phyloP scores from a whole-genome alignment of 306 rosid genomes.

The Trichosanthes truncata region DNA sequence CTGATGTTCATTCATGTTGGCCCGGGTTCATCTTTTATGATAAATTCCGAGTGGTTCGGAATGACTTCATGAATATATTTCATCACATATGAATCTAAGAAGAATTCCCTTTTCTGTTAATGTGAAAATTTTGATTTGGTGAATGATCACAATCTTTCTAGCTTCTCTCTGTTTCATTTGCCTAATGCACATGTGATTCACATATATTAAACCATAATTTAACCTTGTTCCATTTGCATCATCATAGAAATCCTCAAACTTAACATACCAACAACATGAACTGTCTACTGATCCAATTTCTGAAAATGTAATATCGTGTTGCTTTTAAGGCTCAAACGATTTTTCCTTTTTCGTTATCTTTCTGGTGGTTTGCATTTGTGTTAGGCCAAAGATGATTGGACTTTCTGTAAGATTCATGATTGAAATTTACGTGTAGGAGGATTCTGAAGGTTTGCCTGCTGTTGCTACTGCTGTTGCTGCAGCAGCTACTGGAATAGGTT shows the following conservation, averaged over 20 bases:
- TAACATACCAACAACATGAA: neutral
- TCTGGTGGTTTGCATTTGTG: neutral
- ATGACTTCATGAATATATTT: neutral
- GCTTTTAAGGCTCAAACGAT: neutral
- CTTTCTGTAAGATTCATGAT: conserved; percentile 6
- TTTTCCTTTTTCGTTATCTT: neutral
- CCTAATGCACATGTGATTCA: neutral
- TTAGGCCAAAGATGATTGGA: neutral
- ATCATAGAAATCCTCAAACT: neutral
- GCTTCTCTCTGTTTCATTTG: neutral
- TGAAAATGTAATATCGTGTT: neutral
- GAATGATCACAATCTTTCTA: neutral
- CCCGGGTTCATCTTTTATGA: neutral
- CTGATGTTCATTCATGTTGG: neutral
- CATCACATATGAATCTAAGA: neutral
- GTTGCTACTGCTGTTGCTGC: conserved; percentile 58
- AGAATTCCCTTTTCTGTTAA: neutral
- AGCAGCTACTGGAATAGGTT: conserved; percentile 60
- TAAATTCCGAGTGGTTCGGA: neutral
- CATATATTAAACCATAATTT: neutral
- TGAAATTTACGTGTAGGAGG: conserved; percentile 43
- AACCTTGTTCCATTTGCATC: neutral
- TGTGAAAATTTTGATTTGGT: neutral
- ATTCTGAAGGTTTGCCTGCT: conserved; percentile 42
- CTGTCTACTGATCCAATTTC: neutral